Conservation (phyloP, 495 filamentous ascomycete genomes). For the Trichocladium uniseriatum region DNA sequence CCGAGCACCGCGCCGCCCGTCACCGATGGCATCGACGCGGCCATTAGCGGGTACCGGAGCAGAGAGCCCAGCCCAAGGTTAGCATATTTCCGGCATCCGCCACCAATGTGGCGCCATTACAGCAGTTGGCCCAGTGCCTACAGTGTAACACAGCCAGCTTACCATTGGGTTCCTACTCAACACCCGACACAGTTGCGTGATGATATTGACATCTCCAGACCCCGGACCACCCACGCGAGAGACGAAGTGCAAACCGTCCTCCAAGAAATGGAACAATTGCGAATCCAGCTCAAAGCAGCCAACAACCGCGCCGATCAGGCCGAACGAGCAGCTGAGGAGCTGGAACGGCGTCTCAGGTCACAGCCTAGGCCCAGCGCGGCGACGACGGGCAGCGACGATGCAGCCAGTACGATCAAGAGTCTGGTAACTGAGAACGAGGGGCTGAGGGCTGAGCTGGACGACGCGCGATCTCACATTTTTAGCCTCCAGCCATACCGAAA, state of each 20-base stretch:
- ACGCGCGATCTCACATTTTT: conserved; percentile 28
- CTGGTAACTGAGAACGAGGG: conserved; percentile 9
- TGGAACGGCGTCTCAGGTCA: conserved; percentile 3
- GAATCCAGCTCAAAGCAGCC: conserved; percentile 4
- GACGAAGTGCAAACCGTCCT: background rate
- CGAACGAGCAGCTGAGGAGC: conserved; percentile 8
- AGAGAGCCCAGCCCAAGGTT: conserved; percentile 3
- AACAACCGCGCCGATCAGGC: conserved; percentile 12
- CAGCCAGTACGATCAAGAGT: background rate
- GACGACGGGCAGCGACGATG: background rate
- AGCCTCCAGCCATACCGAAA: conserved; percentile 26
- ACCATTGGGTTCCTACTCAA: background rate
- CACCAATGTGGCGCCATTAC: no score
- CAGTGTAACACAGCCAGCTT: background rate
- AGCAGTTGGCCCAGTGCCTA: no score
- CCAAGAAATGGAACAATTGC: background rate
- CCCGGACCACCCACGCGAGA: background rate
- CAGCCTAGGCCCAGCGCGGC: background rate
- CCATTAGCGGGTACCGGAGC: background rate
- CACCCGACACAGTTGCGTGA: conserved; percentile 1
- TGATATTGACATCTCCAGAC: conserved; percentile 1
- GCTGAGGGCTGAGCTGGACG: conserved; percentile 17
- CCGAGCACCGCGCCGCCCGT: no score
- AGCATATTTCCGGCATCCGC: background rate
- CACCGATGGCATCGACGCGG: background rate